Evolutionary conservation across 176 grass and related monocot species (phyloP).

Genomic region (Eleusine indica): DNA sequence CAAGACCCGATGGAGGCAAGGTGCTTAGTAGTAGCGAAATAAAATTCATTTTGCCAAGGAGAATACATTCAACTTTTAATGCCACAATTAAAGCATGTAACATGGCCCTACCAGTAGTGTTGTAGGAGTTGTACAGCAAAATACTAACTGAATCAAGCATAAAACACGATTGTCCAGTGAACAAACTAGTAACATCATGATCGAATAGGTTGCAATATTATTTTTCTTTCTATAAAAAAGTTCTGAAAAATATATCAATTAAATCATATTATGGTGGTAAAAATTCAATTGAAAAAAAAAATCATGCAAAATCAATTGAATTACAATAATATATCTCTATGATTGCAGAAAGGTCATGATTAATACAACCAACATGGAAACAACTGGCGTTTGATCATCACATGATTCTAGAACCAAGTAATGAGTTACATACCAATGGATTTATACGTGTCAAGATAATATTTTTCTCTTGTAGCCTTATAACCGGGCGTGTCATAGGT

Average conservation of each 20-base stretch:
- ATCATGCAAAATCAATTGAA: not conserved
- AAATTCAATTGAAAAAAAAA: conserved; percentile 1
- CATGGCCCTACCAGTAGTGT: not conserved
- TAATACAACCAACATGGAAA: not conserved
- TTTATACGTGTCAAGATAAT: conserved; percentile 95
- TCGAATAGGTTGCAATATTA: not conserved
- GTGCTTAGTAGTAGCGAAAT: not conserved
- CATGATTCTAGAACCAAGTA: conserved; percentile 12
- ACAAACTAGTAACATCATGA: not conserved
- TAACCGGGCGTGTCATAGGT: conserved; percentile 84
- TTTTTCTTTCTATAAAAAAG: not conserved
- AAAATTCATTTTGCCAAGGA: conserved; percentile 8
- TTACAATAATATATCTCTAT: not conserved
- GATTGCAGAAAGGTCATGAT: not conserved
- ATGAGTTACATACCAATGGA: conserved; percentile 67
- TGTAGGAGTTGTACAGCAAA: not conserved
- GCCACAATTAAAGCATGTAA: not conserved
- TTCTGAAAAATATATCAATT: not conserved
- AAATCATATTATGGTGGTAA: conserved; percentile 14
- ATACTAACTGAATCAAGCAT: not conserved
- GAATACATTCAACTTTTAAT: not conserved
- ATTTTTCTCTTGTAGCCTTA: conserved; percentile 90
- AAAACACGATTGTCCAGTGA: not conserved
- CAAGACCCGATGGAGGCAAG: not conserved
- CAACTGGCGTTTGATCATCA: not conserved